These are phyloP conservation scores for Diaporthe batatas DNA, from an alignment of 2,329 filamentous ascomycete genomes.

Conservation along the genomic window DNA sequence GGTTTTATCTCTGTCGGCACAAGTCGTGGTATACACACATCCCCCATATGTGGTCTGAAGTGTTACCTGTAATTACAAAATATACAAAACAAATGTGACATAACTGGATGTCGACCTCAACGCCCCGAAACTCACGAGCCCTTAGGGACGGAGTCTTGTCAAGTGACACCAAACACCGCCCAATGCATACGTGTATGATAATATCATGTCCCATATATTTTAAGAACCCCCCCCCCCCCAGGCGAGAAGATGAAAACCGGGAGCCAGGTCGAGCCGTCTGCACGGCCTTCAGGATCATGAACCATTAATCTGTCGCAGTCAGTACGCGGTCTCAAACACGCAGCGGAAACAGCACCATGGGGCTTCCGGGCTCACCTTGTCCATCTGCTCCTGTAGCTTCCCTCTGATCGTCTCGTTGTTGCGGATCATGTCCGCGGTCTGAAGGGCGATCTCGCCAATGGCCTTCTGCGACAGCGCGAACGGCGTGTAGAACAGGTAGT, in stretches of 20 bases:
- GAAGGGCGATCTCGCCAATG: conserved; percentile 45
- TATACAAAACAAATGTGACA: not conserved
- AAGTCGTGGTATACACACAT: too few relatives aligned
- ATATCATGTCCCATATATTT: not conserved
- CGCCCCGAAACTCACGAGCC: not conserved
- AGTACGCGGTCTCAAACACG: not conserved
- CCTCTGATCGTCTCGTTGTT: conserved; percentile 40
- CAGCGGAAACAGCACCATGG: not conserved
- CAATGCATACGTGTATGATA: conserved; percentile 25
- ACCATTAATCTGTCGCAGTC: conserved; percentile 1
- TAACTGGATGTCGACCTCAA: not conserved
- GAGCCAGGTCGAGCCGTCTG: not conserved
- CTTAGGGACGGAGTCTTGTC: not conserved
- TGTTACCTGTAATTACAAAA: too few relatives aligned
- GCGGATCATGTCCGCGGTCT: conserved; percentile 40
- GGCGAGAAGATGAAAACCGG: not conserved
- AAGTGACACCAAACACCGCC: conserved; percentile 20
- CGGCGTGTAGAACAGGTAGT: conserved; percentile 66
- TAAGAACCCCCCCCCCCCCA: not conserved
- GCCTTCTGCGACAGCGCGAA: conserved; percentile 59
- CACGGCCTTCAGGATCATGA: not conserved
- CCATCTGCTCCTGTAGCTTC: conserved; percentile 20
- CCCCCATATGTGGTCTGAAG: not conserved
- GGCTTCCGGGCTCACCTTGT: not conserved
- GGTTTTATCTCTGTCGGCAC: too few relatives aligned